Conservation (phyloP, 441 rosid genomes). For the Sinapis alba region DNA sequence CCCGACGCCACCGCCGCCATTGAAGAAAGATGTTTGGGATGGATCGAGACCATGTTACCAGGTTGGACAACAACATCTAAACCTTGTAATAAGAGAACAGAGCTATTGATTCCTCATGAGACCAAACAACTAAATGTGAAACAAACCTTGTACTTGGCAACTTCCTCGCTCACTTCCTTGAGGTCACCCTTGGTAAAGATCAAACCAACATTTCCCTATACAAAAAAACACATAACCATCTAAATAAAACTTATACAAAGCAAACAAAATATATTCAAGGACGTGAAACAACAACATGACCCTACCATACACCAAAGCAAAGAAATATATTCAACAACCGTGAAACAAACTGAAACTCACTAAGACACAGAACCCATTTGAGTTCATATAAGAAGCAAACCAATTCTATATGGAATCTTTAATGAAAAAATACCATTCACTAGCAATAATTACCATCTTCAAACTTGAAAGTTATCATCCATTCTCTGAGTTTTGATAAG, state of each 20-base stretch:
- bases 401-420: too few relatives aligned
- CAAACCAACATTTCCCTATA: conserved; percentile 45
- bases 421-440: background rate
- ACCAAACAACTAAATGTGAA: background rate
- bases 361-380: background rate
- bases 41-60: too few relatives aligned
- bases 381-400: background rate
- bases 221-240: background rate
- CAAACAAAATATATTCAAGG: too few relatives aligned
- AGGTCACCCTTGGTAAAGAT: conserved; percentile 50
- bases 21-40: too few relatives aligned
- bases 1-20: too few relatives aligned
- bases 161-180: conserved; percentile 48
- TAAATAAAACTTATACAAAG: too few relatives aligned
- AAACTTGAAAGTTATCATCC: conserved; percentile 15
- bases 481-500: conserved; percentile 24
- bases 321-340: background rate
- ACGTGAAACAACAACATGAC: conserved; percentile 34
- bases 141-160: conserved; percentile 45
- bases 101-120: background rate
- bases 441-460: conserved; percentile 31
- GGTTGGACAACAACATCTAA: too few relatives aligned
- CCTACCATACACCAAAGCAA: conserved; percentile 18
- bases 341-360: background rate
- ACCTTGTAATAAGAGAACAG: conserved; percentile 4